Evolutionary conservation across 345 rosid genomes (phyloP).

Genomic region (Fremontodendron californicum): DNA sequence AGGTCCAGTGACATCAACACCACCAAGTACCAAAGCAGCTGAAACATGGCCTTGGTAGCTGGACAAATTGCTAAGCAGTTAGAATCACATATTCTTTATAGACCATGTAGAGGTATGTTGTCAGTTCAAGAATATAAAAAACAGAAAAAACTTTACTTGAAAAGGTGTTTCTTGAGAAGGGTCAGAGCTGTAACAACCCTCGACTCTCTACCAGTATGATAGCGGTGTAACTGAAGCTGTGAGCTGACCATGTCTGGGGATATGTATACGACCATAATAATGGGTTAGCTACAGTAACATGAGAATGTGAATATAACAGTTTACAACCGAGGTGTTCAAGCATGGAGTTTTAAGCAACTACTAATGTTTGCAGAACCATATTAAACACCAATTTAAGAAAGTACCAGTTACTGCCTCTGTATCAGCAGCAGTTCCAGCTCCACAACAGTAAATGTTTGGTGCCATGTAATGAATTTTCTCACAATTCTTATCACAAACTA

Average conservation of each 20-base stretch:
- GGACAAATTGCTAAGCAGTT: conserved; percentile 22
- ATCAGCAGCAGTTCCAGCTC: conserved; percentile 98
- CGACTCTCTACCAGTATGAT: conserved; percentile 72
- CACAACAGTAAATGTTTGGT: conserved; percentile 96
- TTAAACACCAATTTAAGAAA: conserved; percentile 11
- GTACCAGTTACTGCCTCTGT: conserved; percentile 96
- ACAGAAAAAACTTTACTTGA: conserved; percentile 40
- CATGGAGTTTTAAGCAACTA: neutral
- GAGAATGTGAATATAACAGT: neutral
- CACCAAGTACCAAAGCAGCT: conserved; percentile 88
- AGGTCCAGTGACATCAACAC: conserved; percentile 80
- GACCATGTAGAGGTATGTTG: neutral
- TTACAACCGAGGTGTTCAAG: neutral
- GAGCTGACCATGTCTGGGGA: conserved; percentile 78
- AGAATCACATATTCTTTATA: conserved; percentile 10
- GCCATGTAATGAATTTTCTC: conserved; percentile 99
- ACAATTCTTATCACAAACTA: conserved; percentile 95
- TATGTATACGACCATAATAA: neutral
- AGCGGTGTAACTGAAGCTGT: conserved; percentile 71
- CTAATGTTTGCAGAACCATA: neutral
- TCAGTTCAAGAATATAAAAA: neutral
- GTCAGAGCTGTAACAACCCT: conserved; percentile 78
- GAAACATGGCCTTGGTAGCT: conserved; percentile 74
- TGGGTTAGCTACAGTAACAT: neutral
- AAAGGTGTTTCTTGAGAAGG: conserved; percentile 76